Percentiles rank a stretch among this genome's conserved stretches.
phyloP scores from a whole-genome alignment of 1,284 basidiomycete genomes.

The Stygiomarasmius scandens region DNA sequence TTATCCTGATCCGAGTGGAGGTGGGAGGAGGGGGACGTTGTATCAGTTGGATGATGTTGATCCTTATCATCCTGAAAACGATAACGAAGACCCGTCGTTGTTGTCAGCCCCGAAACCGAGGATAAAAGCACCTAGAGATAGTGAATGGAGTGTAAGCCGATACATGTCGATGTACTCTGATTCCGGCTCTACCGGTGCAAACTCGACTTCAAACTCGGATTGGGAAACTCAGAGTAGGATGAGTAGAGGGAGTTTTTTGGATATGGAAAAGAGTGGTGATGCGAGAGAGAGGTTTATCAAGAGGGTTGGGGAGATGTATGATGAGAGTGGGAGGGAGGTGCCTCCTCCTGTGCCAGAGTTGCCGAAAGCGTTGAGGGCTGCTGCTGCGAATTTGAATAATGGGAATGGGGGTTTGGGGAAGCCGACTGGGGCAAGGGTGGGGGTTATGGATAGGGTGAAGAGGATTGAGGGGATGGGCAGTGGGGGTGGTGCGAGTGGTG shows the following conservation, averaged over 20 bases:
- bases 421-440: background rate
- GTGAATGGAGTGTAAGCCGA: slow-evolving; percentile 1
- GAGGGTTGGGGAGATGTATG: slow-evolving; percentile 55
- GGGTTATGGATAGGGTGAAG: slow-evolving; percentile 3
- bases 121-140: background rate
- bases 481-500: background rate
- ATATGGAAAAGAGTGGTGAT: slow-evolving; percentile 52
- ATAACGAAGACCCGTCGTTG: too few relatives aligned
- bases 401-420: too few relatives aligned
- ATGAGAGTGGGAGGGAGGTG: slow-evolving; percentile 36
- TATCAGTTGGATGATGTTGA: slow-evolving; percentile 7
- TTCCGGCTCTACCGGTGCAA: too few relatives aligned
- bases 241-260: slow-evolving; percentile 55
- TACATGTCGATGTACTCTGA: background rate
- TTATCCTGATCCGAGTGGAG: background rate
- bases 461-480: background rate
- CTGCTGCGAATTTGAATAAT: too few relatives aligned
- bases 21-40: slow-evolving; percentile 1
- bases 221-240: too few relatives aligned
- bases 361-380: slow-evolving; percentile 21
- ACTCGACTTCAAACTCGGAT: too few relatives aligned
- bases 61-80: too few relatives aligned
- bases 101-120: background rate
- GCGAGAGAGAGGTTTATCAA: slow-evolving; percentile 51
- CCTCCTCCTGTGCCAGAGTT: slow-evolving; percentile 47